Conservation (phyloP, 2,329 filamentous ascomycete species). For the Penicillium expansum region DNA sequence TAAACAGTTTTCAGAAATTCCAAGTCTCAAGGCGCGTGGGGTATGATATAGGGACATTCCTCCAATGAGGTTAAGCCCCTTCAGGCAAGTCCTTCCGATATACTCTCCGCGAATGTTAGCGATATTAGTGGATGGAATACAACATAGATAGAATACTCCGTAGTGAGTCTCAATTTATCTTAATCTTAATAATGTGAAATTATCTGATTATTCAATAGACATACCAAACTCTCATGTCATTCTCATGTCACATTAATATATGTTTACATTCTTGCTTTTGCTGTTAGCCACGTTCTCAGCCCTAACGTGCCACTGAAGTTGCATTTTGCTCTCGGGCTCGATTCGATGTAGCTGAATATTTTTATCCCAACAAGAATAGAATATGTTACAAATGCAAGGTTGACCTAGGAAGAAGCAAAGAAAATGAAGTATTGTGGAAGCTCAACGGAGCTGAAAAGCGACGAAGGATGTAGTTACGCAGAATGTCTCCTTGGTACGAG, state of each 20-base stretch:
- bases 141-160: background rate
- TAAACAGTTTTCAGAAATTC: background rate
- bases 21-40: background rate
- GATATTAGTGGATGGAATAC: background rate
- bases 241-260: background rate
- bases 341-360: background rate
- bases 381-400: background rate
- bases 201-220: background rate
- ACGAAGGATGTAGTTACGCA: background rate
- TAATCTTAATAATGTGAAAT: too few relatives aligned
- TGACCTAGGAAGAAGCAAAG: background rate
- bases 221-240: background rate
- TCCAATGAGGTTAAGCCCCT: background rate
- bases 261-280: too few relatives aligned
- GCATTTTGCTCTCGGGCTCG: too few relatives aligned
- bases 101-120: background rate
- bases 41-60: conserved; percentile 3
- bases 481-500: background rate
- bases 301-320: background rate
- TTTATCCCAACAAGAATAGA: background rate
- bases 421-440: background rate
- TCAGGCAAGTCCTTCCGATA: conserved; percentile 8
- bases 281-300: background rate
- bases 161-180: background rate
- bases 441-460: background rate